Conservation (phyloP, 257 asterid genomes). For the Misopates orontium region DNA sequence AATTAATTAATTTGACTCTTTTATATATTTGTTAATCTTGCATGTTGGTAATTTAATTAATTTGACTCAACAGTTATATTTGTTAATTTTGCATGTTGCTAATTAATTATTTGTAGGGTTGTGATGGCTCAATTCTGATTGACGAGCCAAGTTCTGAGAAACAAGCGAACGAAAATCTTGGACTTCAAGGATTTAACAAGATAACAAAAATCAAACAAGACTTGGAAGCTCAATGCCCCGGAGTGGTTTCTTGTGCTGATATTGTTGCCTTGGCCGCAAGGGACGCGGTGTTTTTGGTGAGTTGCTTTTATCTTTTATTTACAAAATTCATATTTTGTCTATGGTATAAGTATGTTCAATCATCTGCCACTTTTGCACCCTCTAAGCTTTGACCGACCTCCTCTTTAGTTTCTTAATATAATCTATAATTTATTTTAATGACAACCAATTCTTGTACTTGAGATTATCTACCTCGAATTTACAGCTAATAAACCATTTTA, state of each 20-base stretch:
- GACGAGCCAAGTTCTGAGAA: conserved; percentile 24
- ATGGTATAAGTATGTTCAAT: too few species aligned
- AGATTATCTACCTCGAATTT: too few species aligned
- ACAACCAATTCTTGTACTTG: too few species aligned
- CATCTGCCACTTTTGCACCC: too few species aligned
- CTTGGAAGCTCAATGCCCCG: conserved; percentile 42
- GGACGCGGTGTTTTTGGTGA: conserved; percentile 42
- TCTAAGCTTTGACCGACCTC: too few species aligned
- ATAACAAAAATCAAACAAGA: conserved; percentile 31
- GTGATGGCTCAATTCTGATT: conserved; percentile 54
- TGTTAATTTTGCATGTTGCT: too few species aligned
- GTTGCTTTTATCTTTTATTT: background rate
- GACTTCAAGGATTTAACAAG: conserved; percentile 36
- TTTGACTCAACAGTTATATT: too few species aligned
- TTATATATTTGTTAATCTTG: background rate
- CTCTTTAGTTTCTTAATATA: too few species aligned
- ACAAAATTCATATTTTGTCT: background rate
- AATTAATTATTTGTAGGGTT: conserved; percentile 31
- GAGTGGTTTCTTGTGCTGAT: conserved; percentile 54
- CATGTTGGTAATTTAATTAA: background rate
- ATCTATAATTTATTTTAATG: too few species aligned
- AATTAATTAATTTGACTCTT: background rate
- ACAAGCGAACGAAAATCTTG: conserved; percentile 37
- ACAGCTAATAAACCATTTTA: too few species aligned
- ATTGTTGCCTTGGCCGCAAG: conserved; percentile 53